Evolutionary conservation across 2,329 filamentous ascomycete species (phyloP).

Genomic region (Curvularia verruculosa): DNA sequence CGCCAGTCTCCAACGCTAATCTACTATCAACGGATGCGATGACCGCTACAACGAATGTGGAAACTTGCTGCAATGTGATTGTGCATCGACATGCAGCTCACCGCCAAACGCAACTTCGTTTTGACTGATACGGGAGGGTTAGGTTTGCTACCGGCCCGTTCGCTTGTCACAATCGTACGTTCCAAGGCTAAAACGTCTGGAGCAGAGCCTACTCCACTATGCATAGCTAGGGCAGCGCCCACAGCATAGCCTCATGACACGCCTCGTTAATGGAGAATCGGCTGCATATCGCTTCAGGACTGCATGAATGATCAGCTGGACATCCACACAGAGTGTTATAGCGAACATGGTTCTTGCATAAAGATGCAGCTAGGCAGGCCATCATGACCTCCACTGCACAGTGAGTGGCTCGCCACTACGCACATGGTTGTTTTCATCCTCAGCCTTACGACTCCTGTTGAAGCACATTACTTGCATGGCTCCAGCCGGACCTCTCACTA

Average conservation of each 20-base stretch:
- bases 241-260: slow-evolving; percentile 17
- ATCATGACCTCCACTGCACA: slow-evolving; percentile 4
- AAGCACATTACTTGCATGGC: slow-evolving; percentile 11
- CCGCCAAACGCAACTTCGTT: slow-evolving; percentile 11
- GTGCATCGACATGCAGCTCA: slow-evolving; percentile 11
- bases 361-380: slow-evolving; percentile 17
- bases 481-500: slow-evolving; percentile 1
- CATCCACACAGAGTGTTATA: slow-evolving; percentile 7
- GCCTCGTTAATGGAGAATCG: slow-evolving; percentile 10
- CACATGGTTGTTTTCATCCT: slow-evolving; percentile 8
- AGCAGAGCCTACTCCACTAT: slow-evolving; percentile 15
- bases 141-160: slow-evolving; percentile 15
- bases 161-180: slow-evolving; percentile 14
- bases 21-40: neutral
- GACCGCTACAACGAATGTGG: neutral
- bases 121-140: slow-evolving; percentile 7
- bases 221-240: slow-evolving; percentile 14
- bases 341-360: slow-evolving; percentile 15
- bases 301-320: slow-evolving; percentile 14
- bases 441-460: slow-evolving; percentile 11
- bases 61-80: slow-evolving; percentile 6
- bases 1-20: slow-evolving; percentile 6
- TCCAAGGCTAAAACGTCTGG: slow-evolving; percentile 11
- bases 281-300: slow-evolving; percentile 18
- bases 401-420: slow-evolving; percentile 12